Evolutionary conservation across 2,329 filamentous ascomycete genomes (phyloP), one percentile per base, ranked within the genome.

Genomic region (Mollisiaceae sp.): DNA sequence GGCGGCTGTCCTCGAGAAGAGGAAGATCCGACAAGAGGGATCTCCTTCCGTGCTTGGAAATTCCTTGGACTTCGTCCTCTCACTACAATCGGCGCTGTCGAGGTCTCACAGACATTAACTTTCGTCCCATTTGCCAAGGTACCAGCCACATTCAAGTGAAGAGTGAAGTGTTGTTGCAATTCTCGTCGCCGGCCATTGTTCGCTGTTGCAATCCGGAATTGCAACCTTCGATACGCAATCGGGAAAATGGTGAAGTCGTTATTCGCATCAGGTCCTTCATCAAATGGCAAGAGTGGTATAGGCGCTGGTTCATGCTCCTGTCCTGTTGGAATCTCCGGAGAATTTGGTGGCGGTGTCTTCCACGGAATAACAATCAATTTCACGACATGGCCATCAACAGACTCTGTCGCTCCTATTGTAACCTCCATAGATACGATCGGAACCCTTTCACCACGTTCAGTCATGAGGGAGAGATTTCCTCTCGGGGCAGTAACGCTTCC

Each of bases 281-380:
- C 84, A 72, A 88, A 88, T 5, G 86, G 86, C 59, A 89, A 86
- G 67, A 97, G 79, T 0, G 92, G 92, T 65, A 97, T 89, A 0
- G 92, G 86, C 0, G 91, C 87, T 5, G 94, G 94, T 76, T 98
- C 94, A 75, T 94, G 93, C 76, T 98, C 94, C 0, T 82, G 82
- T 1, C 81, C 81, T 67, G 90, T 86, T 67, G 79, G 83, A 65
- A 89, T 82, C 69, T 90, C 87, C n/a, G 88, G 85, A 3, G 89
- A 87, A 78, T 90, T 92, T 59, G 91, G 92, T 35, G 91, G 92
- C 1, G 93, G 94, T 1, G 94, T 97, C 82, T 98, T 98, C 94
- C 94, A 98, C 0, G 94, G 94, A 66, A 98, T 97, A 8, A 95
- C 95, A 69, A 98, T 97, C 68, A 98, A 89, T 73, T 96, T 94